Conservation (phyloP, 2,329 filamentous ascomycete genomes). For the Xylariales sp. region DNA sequence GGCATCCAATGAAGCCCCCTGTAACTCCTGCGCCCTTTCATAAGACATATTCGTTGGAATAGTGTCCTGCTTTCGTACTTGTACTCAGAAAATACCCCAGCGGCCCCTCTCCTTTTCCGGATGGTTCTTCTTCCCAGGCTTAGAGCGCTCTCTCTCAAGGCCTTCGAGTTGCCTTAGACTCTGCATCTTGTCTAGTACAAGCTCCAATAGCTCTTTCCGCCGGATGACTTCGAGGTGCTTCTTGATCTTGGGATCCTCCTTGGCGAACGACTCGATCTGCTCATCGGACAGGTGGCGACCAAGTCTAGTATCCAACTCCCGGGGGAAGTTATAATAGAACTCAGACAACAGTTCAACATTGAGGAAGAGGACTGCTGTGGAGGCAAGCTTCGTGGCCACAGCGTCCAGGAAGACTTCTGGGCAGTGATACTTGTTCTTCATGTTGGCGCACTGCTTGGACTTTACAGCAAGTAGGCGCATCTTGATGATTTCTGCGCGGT, state of each 20-base stretch:
- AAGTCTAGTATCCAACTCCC: slow-evolving; percentile 82
- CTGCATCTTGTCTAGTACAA: slow-evolving; percentile 95
- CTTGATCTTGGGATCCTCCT: slow-evolving; percentile 86
- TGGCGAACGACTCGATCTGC: slow-evolving; percentile 84
- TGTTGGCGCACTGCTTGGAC: slow-evolving; percentile 78
- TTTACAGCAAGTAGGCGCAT: slow-evolving; percentile 86
- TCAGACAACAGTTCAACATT: slow-evolving; percentile 96
- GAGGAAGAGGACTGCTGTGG: slow-evolving; percentile 92
- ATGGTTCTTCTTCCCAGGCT: slow-evolving; percentile 23
- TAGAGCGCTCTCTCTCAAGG: slow-evolving; percentile 53
- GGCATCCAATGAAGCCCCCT: slow-evolving; percentile 3
- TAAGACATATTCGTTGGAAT: slow-evolving; percentile 4
- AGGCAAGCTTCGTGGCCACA: slow-evolving; percentile 88
- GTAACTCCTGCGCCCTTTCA: slow-evolving; percentile 4
- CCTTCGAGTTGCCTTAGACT: slow-evolving; percentile 79
- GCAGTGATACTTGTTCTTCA: slow-evolving; percentile 92
- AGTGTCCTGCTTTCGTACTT: not conserved
- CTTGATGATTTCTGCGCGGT: slow-evolving; percentile 83
- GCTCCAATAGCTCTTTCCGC: slow-evolving; percentile 85
- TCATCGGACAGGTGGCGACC: slow-evolving; percentile 73
- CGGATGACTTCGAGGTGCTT: slow-evolving; percentile 88
- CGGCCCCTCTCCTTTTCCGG: slow-evolving; percentile 38
- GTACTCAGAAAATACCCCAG: slow-evolving; percentile 43
- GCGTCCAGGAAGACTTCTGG: slow-evolving; percentile 98
- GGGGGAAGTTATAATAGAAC: slow-evolving; percentile 96